Evolutionary conservation across 164 flowering plant species (phyloP).

Genomic region (Warburgia ugandensis): DNA sequence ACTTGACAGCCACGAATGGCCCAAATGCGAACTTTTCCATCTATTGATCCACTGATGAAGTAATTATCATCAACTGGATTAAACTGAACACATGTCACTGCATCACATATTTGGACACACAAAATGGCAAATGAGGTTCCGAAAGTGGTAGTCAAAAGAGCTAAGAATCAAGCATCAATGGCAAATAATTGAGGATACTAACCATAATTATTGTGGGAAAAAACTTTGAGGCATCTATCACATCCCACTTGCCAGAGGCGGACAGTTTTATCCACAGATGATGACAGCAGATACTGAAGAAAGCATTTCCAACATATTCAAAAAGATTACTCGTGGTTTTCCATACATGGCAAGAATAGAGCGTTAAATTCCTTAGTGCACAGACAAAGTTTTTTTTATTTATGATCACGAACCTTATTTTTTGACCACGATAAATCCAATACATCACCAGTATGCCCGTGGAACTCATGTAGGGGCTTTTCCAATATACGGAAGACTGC

Average conservation of each 20-base stretch:
- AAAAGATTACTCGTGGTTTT: too few relatives aligned
- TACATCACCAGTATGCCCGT: slow-evolving; percentile 66
- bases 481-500: slow-evolving; percentile 69
- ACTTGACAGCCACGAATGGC: slow-evolving; percentile 54
- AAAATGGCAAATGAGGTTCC: slow-evolving; percentile 3
- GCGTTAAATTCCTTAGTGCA: too few relatives aligned
- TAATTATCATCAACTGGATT: slow-evolving; percentile 76
- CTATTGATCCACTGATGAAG: slow-evolving; percentile 93
- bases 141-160: neutral
- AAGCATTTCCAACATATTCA: too few relatives aligned
- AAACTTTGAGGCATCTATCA: slow-evolving; percentile 54
- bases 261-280: slow-evolving; percentile 78
- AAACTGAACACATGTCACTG: slow-evolving; percentile 87
- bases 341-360: too few relatives aligned
- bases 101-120: slow-evolving; percentile 15
- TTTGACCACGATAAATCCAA: slow-evolving; percentile 94
- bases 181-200: too few relatives aligned
- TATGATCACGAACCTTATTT: slow-evolving; percentile 62
- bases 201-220: slow-evolving; percentile 79
- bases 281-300: slow-evolving; percentile 75
- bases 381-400: too few relatives aligned
- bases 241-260: slow-evolving; percentile 84
- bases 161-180: neutral
- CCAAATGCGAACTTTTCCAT: slow-evolving; percentile 94
- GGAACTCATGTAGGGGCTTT: slow-evolving; percentile 76